A percentile compares a stretch with the other conserved stretches of the same genome.
phyloP scores from a whole-genome alignment of 208 protist genomes.

The Leishmania gerbilli region DNA sequence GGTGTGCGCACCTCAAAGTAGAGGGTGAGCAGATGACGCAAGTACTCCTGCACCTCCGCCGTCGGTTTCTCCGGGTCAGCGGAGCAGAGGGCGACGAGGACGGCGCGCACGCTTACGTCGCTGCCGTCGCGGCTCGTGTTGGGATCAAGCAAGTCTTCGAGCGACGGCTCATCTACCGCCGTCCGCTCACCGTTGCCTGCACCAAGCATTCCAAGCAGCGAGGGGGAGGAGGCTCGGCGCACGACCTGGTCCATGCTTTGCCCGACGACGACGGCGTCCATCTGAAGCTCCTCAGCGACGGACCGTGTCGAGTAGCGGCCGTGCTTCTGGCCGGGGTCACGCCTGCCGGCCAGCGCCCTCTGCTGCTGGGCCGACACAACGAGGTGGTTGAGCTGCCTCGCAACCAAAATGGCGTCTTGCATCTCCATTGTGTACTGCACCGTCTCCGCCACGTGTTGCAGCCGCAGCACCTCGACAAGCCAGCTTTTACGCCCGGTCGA shows the following conservation, averaged over 20 bases:
- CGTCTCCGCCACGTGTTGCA: constrained; percentile 50
- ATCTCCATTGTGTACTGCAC: constrained; percentile 46
- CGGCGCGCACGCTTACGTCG: constrained; percentile 38
- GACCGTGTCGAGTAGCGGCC: neutral
- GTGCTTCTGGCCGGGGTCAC: neutral
- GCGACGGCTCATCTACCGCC: neutral
- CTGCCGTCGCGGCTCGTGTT: neutral
- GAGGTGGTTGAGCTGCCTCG: constrained; percentile 30
- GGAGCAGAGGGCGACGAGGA: constrained; percentile 37
- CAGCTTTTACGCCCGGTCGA: constrained; percentile 32
- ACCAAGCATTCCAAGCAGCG: constrained; percentile 5
- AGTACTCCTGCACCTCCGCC: constrained; percentile 41
- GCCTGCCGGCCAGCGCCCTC: neutral
- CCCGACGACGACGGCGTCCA: constrained; percentile 16
- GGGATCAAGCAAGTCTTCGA: neutral
- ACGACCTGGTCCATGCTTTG: constrained; percentile 9
- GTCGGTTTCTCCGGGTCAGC: constrained; percentile 37
- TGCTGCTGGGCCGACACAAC: constrained; percentile 13
- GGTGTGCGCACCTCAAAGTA: constrained; percentile 34
- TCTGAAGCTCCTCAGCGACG: constrained; percentile 12
- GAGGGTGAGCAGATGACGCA: constrained; percentile 49
- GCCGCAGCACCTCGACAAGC: constrained; percentile 41
- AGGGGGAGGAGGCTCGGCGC: neutral
- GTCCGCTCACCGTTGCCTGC: neutral
- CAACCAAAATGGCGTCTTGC: constrained; percentile 38